Percentiles rank a stretch among this genome's conserved stretches.
Evolutionary conservation across 257 asterid species (phyloP).

Genomic region (Solanum corneliomulleri): DNA sequence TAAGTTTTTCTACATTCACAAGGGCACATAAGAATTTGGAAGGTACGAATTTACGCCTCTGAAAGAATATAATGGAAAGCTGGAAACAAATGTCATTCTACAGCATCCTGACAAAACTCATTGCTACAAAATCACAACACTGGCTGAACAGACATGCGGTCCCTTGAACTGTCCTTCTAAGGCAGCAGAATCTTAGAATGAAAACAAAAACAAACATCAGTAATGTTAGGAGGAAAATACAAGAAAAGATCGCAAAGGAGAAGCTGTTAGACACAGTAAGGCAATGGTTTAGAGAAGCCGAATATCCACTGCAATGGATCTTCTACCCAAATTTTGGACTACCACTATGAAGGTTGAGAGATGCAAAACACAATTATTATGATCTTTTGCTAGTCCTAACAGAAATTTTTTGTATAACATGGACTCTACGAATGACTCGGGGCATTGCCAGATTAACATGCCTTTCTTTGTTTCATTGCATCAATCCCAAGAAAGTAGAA

Average conservation of each 20-base stretch:
- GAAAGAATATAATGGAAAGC: constrained; percentile 12
- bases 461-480: not conserved
- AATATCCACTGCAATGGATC: not conserved
- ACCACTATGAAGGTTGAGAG: not conserved
- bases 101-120: constrained; percentile 29
- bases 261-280: not conserved
- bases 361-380: not conserved
- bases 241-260: not conserved
- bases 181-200: not conserved
- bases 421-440: not conserved
- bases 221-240: not conserved
- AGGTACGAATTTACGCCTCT: constrained; percentile 15
- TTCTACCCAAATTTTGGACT: not conserved
- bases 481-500: not conserved
- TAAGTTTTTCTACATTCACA: constrained; percentile 15
- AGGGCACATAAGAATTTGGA: constrained; percentile 17
- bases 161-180: constrained; percentile 20
- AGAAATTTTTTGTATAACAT: not conserved
- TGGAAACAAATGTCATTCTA: constrained; percentile 17
- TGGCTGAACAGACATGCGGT: constrained; percentile 29
- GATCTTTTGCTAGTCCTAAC: not conserved
- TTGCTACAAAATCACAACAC: constrained; percentile 48
- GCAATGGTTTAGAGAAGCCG: not conserved
- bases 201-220: not conserved
- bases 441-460: not conserved